Evolutionary conservation across 192 early-diverging fungal species (phyloP), one percentile per base, ranked within the genome.

Genomic region (Rhizoclosmatium sp.): DNA sequence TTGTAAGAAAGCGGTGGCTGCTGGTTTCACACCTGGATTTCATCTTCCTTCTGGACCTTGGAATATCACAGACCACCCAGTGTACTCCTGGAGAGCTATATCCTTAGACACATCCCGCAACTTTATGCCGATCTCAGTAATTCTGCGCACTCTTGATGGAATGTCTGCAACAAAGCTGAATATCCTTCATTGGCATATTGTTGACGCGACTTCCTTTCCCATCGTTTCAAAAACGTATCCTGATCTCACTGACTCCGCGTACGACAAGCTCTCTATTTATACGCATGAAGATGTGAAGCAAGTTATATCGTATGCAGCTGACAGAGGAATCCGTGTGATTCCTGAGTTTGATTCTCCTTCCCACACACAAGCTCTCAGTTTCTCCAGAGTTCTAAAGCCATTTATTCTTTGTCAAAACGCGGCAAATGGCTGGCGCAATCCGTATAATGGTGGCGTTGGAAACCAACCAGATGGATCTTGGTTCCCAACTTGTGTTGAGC

Each of bases 281-380:
- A 84, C 88, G 21, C 89, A 94, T 68, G 66, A 82, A 5, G 94
- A 97, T 45, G 90, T 97, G 21, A 10, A 84, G 45, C 69, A 79
- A 1, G 83, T 98, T 44, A 87, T 97, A 45, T 62, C 89, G n/a
- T 96, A 94, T 80, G 95, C 88, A 40, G 80, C 82, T 10, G 87
- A 83, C 47, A 89, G 92, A 23, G 94, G 93, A 14, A 90, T 97
- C 64, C 90, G 96, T n/a, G 83, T 98, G 21, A 93, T 97, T 72
- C 95, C 95, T 2, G 96, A 98, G 81, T 89, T 96, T 69, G 95
- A 98, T 65, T 19, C 59, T 23, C 73, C 73, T 4, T 23, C 58
- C 10, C 73, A 75, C 60, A 2, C 73, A 7, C 7, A 64, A 3
- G 10, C 59, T 4, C 62, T 58, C 59, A 59, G 73, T 19, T 21